Conservation (phyloP, 2,329 filamentous ascomycete genomes). For the Biscogniauxia mediterranea region DNA sequence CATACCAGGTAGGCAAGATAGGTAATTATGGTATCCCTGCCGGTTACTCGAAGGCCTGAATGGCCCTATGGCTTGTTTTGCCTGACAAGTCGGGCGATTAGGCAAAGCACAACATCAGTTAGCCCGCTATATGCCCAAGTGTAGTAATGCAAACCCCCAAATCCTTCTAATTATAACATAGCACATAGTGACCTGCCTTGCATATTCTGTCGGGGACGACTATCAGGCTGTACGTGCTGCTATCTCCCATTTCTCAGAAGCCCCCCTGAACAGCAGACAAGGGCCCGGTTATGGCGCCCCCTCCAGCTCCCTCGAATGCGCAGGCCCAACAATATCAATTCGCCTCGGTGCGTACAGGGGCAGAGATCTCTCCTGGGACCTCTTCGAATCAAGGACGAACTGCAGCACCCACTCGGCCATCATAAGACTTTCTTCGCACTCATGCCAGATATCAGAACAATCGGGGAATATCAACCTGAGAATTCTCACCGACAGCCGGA, state of each 20-base stretch:
- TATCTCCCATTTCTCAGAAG: neutral
- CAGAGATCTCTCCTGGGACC: constrained; percentile 6
- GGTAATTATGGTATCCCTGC: too few relatives aligned
- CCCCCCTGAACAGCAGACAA: neutral
- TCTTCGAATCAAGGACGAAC: constrained; percentile 25
- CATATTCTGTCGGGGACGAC: too few relatives aligned
- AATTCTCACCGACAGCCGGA: constrained; percentile 22
- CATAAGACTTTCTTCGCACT: constrained; percentile 21
- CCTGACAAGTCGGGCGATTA: too few relatives aligned
- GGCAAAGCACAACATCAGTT: neutral
- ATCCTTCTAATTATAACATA: neutral
- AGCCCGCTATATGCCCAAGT: neutral
- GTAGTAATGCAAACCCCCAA: neutral
- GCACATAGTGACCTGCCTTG: too few relatives aligned
- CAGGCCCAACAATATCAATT: constrained; percentile 8
- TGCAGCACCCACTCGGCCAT: constrained; percentile 19
- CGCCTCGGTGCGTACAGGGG: constrained; percentile 2
- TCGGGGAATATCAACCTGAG: constrained; percentile 21
- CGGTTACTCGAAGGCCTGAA: too few relatives aligned
- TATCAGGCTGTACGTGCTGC: too few relatives aligned
- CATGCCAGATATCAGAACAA: constrained; percentile 18
- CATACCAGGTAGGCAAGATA: constrained; percentile 1
- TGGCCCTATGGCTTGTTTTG: too few relatives aligned
- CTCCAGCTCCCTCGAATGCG: neutral
- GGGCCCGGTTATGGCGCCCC: neutral